A percentile compares a stretch with the other conserved stretches of the same genome.
phyloP scores from a whole-genome alignment of 352 stramenopile genomes.

The Globisporangium carolinianum region DNA sequence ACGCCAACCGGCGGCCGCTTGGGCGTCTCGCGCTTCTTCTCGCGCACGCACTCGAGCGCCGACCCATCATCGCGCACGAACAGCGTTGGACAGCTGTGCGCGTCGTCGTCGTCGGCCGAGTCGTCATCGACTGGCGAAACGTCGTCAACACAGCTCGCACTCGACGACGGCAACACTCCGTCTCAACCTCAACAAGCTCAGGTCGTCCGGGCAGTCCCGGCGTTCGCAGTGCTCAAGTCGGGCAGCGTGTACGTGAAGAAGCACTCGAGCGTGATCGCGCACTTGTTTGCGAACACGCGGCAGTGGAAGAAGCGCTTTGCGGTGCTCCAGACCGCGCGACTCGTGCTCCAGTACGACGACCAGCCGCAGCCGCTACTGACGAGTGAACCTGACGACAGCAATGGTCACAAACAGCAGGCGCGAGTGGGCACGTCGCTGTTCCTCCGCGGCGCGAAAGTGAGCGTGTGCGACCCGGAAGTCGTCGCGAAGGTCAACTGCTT shows the following conservation, averaged over 20 bases:
- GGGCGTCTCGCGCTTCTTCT: background rate
- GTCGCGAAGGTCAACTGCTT: slow-evolving; percentile 77
- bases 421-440: slow-evolving; percentile 55
- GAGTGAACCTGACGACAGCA: background rate
- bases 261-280: slow-evolving; percentile 66
- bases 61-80: background rate
- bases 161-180: slow-evolving; percentile 1
- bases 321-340: slow-evolving; percentile 53
- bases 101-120: background rate
- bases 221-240: slow-evolving; percentile 58
- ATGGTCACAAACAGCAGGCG: slow-evolving; percentile 17
- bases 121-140: slow-evolving; percentile 18
- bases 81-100: background rate
- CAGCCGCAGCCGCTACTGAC: slow-evolving; percentile 1
- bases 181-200: background rate
- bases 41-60: slow-evolving; percentile 3
- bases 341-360: slow-evolving; percentile 73
- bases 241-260: slow-evolving; percentile 76
- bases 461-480: slow-evolving; percentile 61
- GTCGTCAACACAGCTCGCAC: slow-evolving; percentile 13
- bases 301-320: slow-evolving; percentile 84
- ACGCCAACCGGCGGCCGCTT: slow-evolving; percentile 9
- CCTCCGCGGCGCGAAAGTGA: slow-evolving; percentile 68
- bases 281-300: slow-evolving; percentile 43
- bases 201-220: slow-evolving; percentile 14